Conservation (phyloP, 2,329 filamentous ascomycete genomes). For the Metarhizium robertsii region DNA sequence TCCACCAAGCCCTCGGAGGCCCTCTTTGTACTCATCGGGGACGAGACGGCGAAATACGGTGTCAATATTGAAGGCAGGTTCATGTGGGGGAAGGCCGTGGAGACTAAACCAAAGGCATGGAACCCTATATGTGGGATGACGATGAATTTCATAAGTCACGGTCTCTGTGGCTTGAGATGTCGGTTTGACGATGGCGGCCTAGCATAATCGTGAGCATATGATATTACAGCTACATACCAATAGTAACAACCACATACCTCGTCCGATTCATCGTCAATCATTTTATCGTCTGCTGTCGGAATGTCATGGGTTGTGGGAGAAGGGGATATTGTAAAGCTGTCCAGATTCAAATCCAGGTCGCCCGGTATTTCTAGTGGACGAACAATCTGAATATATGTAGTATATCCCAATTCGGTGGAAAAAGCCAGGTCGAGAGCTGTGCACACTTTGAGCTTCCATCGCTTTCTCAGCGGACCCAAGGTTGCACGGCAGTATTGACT, state of each 20-base stretch:
- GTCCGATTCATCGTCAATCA: conserved; percentile 44
- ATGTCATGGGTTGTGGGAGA: conserved; percentile 10
- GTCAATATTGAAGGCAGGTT: conserved; percentile 53
- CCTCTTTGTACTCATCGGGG: conserved; percentile 52
- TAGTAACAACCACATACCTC: conserved; percentile 27
- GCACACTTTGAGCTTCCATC: conserved; percentile 46
- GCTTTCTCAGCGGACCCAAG: conserved; percentile 42
- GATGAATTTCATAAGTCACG: conserved; percentile 64
- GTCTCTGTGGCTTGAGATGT: conserved; percentile 28
- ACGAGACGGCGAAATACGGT: conserved; percentile 64
- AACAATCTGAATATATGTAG: conserved; percentile 48
- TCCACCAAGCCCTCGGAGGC: conserved; percentile 50
- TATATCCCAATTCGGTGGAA: conserved; percentile 30
- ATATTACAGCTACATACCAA: conserved; percentile 2
- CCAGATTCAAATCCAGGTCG: conserved; percentile 37
- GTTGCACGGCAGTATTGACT: conserved; percentile 48
- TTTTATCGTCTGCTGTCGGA: conserved; percentile 29
- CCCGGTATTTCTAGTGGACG: conserved; percentile 38
- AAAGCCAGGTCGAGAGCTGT: conserved; percentile 39
- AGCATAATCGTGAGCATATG: conserved; percentile 12
- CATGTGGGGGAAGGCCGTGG: conserved; percentile 44
- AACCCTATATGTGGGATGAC: conserved; percentile 65
- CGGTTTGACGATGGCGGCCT: conserved; percentile 32
- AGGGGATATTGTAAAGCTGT: conserved; percentile 33
- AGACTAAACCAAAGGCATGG: conserved; percentile 71